Evolutionary conservation across 139 green algal genomes (phyloP).

Genomic region (Chlamydomonas sp.): DNA sequence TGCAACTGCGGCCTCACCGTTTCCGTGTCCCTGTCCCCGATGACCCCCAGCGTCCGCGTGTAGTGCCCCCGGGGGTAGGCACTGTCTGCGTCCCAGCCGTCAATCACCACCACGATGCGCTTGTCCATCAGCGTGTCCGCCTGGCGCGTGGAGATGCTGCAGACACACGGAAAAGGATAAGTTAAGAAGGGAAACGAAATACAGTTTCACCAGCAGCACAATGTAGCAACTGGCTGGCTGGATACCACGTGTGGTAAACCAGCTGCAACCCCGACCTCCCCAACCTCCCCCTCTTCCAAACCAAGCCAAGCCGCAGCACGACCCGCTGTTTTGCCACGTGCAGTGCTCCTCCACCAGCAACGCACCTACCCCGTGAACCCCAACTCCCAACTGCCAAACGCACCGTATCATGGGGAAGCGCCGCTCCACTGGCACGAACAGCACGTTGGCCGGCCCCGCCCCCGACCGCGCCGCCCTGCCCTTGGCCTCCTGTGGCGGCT

Average conservation of each 20-base stretch:
- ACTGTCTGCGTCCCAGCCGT: constrained; percentile 83
- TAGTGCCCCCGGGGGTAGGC: constrained; percentile 85
- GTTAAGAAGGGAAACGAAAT: background rate
- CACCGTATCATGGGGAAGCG: constrained; percentile 82
- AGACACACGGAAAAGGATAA: background rate
- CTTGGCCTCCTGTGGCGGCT: constrained; percentile 37
- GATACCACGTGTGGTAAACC: too few species aligned
- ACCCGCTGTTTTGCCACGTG: background rate
- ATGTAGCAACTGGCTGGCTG: too few species aligned
- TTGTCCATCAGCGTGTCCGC: constrained; percentile 82
- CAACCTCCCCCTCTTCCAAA: too few species aligned
- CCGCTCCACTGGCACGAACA: constrained; percentile 86
- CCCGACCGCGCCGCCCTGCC: constrained; percentile 12
- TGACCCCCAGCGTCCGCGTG: constrained; percentile 82
- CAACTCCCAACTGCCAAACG: background rate
- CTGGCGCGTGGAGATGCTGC: constrained; percentile 89
- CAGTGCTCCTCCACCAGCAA: too few species aligned
- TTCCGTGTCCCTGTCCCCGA: constrained; percentile 86
- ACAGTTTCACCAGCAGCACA: too few species aligned
- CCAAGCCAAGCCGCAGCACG: too few species aligned
- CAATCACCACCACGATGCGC: constrained; percentile 85
- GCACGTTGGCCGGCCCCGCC: constrained; percentile 45
- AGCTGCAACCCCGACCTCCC: too few species aligned
- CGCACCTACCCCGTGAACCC: background rate
- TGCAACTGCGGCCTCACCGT: constrained; percentile 66